Evolutionary conservation across 208 protist species (phyloP).

Genomic region (Trypanosoma congolense): DNA sequence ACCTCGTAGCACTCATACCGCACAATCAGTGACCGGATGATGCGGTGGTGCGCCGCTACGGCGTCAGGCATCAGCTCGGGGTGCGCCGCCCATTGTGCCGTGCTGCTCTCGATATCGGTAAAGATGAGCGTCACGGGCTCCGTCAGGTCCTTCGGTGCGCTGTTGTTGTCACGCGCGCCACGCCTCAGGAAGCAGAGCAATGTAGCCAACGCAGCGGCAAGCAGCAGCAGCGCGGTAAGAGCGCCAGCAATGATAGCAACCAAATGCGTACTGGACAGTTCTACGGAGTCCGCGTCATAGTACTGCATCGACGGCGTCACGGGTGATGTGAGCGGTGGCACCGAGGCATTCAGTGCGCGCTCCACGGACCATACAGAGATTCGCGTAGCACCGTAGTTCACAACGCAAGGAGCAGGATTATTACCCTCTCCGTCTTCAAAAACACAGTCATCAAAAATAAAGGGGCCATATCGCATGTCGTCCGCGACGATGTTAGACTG

Average conservation of each 20-base stretch:
- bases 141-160: constrained; percentile 35
- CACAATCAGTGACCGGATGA: constrained; percentile 48
- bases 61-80: constrained; percentile 55
- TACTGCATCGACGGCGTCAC: constrained; percentile 41
- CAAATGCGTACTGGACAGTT: constrained; percentile 16
- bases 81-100: constrained; percentile 56
- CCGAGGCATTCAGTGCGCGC: constrained; percentile 25
- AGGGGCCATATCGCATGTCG: constrained; percentile 29
- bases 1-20: constrained; percentile 71
- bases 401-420: not conserved
- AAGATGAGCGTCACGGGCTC: constrained; percentile 63
- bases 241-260: constrained; percentile 25
- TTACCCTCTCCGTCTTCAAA: not conserved
- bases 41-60: constrained; percentile 50
- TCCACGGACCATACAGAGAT: constrained; percentile 30
- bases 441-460: not conserved
- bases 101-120: constrained; percentile 79
- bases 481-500: constrained; percentile 13
- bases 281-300: not conserved
- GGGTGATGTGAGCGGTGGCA: constrained; percentile 1
- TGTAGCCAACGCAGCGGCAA: not conserved
- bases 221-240: constrained; percentile 6
- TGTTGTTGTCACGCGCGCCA: constrained; percentile 31
- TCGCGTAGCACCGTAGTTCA: constrained; percentile 48
- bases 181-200: constrained; percentile 20